A percentile compares a stretch with the other conserved stretches of the same genome.
These are phyloP conservation scores for Wickerhamiella vanderwaltii DNA, from an alignment of 805 yeast genomes.

Conservation along the genomic window DNA sequence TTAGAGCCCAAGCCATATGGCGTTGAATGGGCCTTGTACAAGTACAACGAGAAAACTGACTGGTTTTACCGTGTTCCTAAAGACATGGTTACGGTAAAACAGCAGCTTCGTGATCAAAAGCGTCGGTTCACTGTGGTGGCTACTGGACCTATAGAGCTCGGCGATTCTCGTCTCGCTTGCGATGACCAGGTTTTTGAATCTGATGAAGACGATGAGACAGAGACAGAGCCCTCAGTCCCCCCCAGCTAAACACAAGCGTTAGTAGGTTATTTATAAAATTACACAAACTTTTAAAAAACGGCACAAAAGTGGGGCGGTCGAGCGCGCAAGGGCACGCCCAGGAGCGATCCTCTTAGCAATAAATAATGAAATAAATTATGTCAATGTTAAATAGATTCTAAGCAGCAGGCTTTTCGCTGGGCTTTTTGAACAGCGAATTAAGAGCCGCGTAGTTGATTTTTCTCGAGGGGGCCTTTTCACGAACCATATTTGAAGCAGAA, in stretches of 20 bases:
- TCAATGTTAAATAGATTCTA: not conserved
- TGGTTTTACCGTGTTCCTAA: conserved; percentile 57
- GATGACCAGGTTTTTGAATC: conserved; percentile 8
- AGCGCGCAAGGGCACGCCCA: no score
- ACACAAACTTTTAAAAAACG: no score
- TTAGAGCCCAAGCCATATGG: conserved; percentile 93
- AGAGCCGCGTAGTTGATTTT: conserved; percentile 84
- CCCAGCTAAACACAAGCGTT: no score
- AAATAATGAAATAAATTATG: conserved; percentile 6
- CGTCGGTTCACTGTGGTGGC: conserved; percentile 23
- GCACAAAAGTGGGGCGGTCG: no score
- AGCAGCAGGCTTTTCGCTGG: no score
- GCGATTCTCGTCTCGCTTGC: conserved; percentile 13
- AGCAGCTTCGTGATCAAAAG: conserved; percentile 20
- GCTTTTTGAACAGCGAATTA: conserved; percentile 30
- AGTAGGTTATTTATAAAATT: no score
- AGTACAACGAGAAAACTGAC: conserved; percentile 65
- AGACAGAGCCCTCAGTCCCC: no score
- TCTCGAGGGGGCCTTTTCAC: conserved; percentile 65
- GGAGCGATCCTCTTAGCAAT: no score
- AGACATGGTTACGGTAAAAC: conserved; percentile 22
- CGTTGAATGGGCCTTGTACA: conserved; percentile 83
- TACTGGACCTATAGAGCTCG: conserved; percentile 19
- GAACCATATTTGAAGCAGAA: conserved; percentile 63
- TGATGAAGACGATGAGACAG: not conserved